Evolutionary conservation across 257 asterid species (phyloP).

Genomic region (Marsdenia floribunda): DNA sequence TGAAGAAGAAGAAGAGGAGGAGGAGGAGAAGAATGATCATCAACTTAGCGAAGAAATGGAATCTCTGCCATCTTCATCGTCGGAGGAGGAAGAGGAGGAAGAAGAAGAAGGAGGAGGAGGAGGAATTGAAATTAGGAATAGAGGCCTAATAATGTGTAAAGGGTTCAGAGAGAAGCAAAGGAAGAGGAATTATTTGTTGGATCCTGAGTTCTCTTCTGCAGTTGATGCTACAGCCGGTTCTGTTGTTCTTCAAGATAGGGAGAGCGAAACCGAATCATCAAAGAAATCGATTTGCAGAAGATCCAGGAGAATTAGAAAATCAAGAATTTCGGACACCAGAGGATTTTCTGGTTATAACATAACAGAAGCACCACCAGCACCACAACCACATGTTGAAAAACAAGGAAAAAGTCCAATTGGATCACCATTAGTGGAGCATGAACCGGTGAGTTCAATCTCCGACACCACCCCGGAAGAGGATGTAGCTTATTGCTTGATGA

Average conservation of each 20-base stretch:
- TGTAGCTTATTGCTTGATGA: slow-evolving; percentile 72
- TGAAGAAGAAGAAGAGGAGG: slow-evolving; percentile 1
- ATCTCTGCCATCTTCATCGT: slow-evolving; percentile 23
- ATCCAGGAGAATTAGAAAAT: slow-evolving; percentile 44
- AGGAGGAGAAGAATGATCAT: slow-evolving; percentile 8
- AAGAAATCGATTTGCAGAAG: slow-evolving; percentile 34
- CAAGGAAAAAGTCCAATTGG: slow-evolving; percentile 11
- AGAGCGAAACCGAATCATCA: slow-evolving; percentile 58
- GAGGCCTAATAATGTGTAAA: slow-evolving; percentile 9
- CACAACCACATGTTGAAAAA: slow-evolving; percentile 23
- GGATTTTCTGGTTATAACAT: background rate
- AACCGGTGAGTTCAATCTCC: slow-evolving; percentile 65
- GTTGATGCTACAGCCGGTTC: slow-evolving; percentile 21
- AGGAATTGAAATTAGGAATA: slow-evolving; percentile 15
- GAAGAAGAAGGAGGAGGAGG: slow-evolving; percentile 21
- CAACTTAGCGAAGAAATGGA: slow-evolving; percentile 23
- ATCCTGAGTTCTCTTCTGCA: slow-evolving; percentile 22
- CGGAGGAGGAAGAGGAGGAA: slow-evolving; percentile 13
- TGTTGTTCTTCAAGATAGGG: slow-evolving; percentile 43
- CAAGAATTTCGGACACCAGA: slow-evolving; percentile 26
- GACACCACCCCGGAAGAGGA: slow-evolving; percentile 65
- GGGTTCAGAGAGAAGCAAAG: slow-evolving; percentile 23
- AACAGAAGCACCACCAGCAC: background rate
- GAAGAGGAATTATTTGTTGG: slow-evolving; percentile 19
- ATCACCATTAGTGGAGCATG: slow-evolving; percentile 25